Percentiles rank a stretch among this genome's conserved stretches.
phyloP scores from a whole-genome alignment of 176 grass and related monocot genomes.

The Lolium rigidum region DNA sequence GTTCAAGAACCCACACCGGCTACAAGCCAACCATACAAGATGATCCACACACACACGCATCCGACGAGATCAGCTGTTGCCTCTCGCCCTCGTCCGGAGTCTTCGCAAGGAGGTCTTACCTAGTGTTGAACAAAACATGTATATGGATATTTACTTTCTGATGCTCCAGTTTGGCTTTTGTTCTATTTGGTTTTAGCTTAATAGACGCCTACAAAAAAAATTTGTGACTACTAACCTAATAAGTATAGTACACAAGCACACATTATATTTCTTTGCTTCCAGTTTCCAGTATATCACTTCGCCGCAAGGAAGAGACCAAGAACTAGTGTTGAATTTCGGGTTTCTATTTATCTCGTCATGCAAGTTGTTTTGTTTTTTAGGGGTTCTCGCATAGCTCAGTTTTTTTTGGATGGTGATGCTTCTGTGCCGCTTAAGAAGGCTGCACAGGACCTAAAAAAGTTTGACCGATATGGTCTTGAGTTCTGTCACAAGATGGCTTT shows the following conservation, averaged over 20 bases:
- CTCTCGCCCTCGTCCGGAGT: too few relatives aligned
- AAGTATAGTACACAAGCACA: background rate
- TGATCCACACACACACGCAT: too few relatives aligned
- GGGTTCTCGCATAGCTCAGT: conserved; percentile 66
- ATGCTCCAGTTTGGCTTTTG: background rate
- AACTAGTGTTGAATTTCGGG: background rate
- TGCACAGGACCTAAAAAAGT: conserved; percentile 55
- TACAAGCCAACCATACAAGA: too few relatives aligned
- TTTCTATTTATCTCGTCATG: conserved; percentile 20
- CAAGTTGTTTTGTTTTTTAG: conserved; percentile 43
- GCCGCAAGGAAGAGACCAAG: background rate
- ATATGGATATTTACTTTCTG: background rate
- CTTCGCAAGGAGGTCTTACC: background rate
- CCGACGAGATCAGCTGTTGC: too few relatives aligned
- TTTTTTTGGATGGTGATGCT: conserved; percentile 68
- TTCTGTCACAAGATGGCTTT: conserved; percentile 60
- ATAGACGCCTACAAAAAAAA: background rate
- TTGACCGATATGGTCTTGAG: conserved; percentile 35
- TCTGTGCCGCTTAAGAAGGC: conserved; percentile 68
- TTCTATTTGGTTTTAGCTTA: background rate
- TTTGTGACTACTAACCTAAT: background rate
- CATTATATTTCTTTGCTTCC: background rate
- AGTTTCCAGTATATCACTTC: background rate
- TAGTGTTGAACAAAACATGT: background rate
- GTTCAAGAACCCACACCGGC: too few relatives aligned